Evolutionary conservation across 148 eudicot species (phyloP), one percentile per base, ranked within the genome.

Genomic region (Simmondsia chinensis): DNA sequence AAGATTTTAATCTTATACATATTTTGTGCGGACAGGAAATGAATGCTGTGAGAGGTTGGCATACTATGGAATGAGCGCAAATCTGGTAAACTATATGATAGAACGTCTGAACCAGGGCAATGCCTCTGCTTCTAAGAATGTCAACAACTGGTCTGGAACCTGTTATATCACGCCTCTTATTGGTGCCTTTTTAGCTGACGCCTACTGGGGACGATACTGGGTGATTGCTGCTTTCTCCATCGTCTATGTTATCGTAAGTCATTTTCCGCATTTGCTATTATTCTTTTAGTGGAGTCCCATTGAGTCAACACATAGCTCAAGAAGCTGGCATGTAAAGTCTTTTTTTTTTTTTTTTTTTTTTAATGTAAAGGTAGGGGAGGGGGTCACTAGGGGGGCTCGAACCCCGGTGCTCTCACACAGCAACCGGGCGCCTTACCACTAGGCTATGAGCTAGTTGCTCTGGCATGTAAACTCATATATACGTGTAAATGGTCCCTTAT

Each of bases 21-120:
- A 9, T 33, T 23, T 19, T 33, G 16, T 2, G 11, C 6, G 39
- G 12, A 13, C 72, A 79, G 86, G 74, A 19, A 75, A 73, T 29
- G 87, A 79, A 66, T 65, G 79, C 39, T 82, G 93, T 41, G 93
- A 82, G 64, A 72, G 93, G 48, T 63, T 78, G 67, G 93, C 93
- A 9, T 82, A 72, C 74, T 82, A 82, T 45, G 93, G 93, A 41
- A 82, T 82, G 72, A 73, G 78, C 42, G 67, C 86, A 25, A 82
- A 82, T 54, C 62, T 82, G 20, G 86, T 82, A 12, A 78, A 82
- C 59, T 82, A 64, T 57, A 70, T 82, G 7, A 50, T 46, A 3
- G 13, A 39, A 0, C 79, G 61, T 15, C 41, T 78, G 36, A 43
- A 70, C 60, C 73, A 69, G 49, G 66, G 52, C 3, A 78, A 65